A percentile compares a stretch with the other conserved stretches of the same genome.
Conservation (phyloP, 1,139 yeast species). For the Candida albicans region DNA sequence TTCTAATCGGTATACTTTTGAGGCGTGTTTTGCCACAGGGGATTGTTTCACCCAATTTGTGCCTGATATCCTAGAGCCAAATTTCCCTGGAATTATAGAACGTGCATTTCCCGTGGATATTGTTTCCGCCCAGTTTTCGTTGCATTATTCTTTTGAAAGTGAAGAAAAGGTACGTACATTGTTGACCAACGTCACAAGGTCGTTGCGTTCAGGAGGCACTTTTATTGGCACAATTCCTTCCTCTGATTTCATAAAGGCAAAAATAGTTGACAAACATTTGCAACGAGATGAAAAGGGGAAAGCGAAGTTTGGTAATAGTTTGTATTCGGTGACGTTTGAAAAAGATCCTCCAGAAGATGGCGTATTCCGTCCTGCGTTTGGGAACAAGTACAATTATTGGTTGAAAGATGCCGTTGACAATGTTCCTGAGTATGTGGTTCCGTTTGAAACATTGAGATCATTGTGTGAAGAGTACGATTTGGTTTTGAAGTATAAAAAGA, state of each 20-base stretch:
- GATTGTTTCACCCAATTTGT: conserved; percentile 79
- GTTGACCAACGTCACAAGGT: conserved; percentile 71
- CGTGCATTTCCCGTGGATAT: conserved; percentile 82
- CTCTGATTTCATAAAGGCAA: conserved; percentile 75
- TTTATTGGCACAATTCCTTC: conserved; percentile 95
- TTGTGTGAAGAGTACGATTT: conserved; percentile 83
- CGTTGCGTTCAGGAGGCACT: conserved; percentile 76
- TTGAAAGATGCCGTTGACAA: conserved; percentile 92
- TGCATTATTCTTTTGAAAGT: conserved; percentile 91
- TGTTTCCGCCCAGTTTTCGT: conserved; percentile 86
- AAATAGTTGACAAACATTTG: conserved; percentile 48
- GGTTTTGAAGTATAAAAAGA: conserved; percentile 68
- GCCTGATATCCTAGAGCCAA: conserved; percentile 70
- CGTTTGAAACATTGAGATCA: conserved; percentile 82
- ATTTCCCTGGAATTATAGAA: conserved; percentile 50
- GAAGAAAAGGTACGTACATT: conserved; percentile 76
- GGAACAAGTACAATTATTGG: conserved; percentile 79
- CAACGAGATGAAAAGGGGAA: conserved; percentile 42
- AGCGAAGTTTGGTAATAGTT: conserved; percentile 74
- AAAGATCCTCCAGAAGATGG: conserved; percentile 74
- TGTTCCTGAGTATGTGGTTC: conserved; percentile 97
- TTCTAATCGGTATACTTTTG: conserved; percentile 53
- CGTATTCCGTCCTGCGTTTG: conserved; percentile 71
- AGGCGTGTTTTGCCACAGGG: conserved; percentile 84
- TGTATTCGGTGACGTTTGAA: conserved; percentile 79